Base-by-base conservation (phyloP, 257 asterid genomes). In the Salvia miltiorrhiza region DNA sequence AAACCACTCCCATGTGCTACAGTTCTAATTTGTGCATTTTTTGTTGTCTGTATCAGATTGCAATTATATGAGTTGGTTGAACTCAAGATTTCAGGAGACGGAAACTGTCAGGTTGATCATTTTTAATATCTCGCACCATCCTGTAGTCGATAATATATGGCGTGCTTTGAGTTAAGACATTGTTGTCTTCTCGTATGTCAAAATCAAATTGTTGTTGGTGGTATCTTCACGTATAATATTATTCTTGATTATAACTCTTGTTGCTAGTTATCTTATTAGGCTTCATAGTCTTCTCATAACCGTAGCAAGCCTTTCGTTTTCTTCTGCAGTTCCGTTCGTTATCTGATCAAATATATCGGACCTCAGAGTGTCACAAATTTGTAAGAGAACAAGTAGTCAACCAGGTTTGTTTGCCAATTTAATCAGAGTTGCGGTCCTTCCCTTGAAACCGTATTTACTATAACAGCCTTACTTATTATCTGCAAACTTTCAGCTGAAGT, bases 331-430 rank as follows among this genome's bases (percentile, higher is more conserved):
- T 90, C 63, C 96, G 95, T 9, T 85, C 97, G 10, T 77, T 92
- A 78, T 92, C 97, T n/a, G 97, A 92, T 80, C 97, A 92, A 85
- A 87, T 92, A 73, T 92, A 92, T 77, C 88, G 96, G 52, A 79
- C 81, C 76, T 57, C 85, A 49, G 96, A 92, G 52, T 84, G 89
- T 81, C 97, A 92, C 78, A 79, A 83, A 73, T 73, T 92, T 75
- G 97, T 89, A 73, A 80, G 97, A 68, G 86, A 87, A 64, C 92
- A 87, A 86, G 81, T 87, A 70, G 84, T 91, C 56, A 45, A 77
- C 63, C 96, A 91, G 97, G 97, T 88, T 67, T 12, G 54, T 28
- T 73, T n/a, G 26, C 49, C 21, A 28, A 44, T 49, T 49, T 32
- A 12, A 5, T 12, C 7, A 1, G 45, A 23, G 14, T 50, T 12